These are phyloP conservation scores for Cercophora samala DNA, from an alignment of 495 filamentous ascomycete genomes.

Conservation along the genomic window DNA sequence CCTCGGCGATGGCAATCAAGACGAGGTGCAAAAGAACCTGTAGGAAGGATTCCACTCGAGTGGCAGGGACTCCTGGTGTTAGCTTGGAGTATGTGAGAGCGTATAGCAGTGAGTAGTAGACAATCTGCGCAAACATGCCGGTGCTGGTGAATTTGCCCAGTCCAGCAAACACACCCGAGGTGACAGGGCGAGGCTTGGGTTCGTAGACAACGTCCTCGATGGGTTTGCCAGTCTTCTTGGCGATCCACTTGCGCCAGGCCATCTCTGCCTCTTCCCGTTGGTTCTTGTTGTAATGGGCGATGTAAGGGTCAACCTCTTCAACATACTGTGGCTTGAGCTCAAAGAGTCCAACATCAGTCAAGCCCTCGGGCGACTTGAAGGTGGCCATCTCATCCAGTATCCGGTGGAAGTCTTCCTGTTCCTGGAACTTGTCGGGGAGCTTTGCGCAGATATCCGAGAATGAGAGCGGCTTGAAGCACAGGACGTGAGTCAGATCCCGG, in stretches of 20 bases:
- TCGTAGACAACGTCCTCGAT: conserved; percentile 88
- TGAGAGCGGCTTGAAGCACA: conserved; percentile 93
- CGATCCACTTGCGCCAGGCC: conserved; percentile 78
- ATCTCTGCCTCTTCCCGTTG: conserved; percentile 94
- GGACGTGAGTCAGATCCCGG: conserved; percentile 84
- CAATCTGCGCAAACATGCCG: conserved; percentile 82
- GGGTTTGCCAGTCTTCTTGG: conserved; percentile 80
- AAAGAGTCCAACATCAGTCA: conserved; percentile 90
- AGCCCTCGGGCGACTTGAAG: conserved; percentile 83
- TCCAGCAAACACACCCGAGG: conserved; percentile 68
- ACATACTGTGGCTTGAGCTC: conserved; percentile 83
- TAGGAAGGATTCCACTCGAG: conserved; percentile 83
- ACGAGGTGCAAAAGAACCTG: conserved; percentile 86
- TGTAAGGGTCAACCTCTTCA: conserved; percentile 87
- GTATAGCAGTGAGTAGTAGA: conserved; percentile 83
- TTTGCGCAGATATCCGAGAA: conserved; percentile 83
- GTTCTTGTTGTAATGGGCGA: conserved; percentile 91
- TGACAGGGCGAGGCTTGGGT: conserved; percentile 76
- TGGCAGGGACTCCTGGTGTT: conserved; percentile 69
- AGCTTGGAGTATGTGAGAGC: conserved; percentile 59
- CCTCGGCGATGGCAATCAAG: conserved; percentile 79
- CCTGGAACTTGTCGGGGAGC: conserved; percentile 80
- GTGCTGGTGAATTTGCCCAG: conserved; percentile 76
- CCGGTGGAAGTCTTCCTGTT: conserved; percentile 71
- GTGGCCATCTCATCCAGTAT: conserved; percentile 85